Evolutionary conservation across 2,329 filamentous ascomycete genomes (phyloP).

Genomic region (Cytospora schulzeri): DNA sequence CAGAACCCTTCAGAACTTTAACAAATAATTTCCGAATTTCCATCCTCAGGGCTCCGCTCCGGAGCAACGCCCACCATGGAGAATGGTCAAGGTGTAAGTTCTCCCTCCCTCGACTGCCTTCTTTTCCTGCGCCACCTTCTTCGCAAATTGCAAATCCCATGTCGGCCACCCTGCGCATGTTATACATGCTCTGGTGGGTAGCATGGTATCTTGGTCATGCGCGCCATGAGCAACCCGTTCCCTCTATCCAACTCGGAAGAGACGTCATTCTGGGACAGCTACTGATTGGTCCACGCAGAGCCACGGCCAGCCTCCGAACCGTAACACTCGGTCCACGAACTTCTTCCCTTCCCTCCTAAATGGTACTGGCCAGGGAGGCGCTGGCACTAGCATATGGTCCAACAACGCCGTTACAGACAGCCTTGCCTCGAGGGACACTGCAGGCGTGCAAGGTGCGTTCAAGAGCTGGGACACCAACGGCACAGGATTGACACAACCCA

Average conservation of each 20-base stretch:
- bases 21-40: constrained; percentile 12
- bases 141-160: background rate
- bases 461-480: background rate
- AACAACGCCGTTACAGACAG: constrained; percentile 12
- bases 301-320: constrained; percentile 23
- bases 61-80: constrained; percentile 27
- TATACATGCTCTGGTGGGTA: background rate
- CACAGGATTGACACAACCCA: constrained; percentile 14
- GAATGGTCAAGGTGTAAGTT: constrained; percentile 23
- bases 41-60: constrained; percentile 21
- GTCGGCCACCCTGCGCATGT: background rate
- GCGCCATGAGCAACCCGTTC: background rate
- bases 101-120: constrained; percentile 7
- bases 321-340: constrained; percentile 18
- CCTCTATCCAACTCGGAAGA: background rate
- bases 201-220: background rate
- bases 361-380: constrained; percentile 11
- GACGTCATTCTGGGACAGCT: background rate
- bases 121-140: background rate
- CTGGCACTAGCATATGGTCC: constrained; percentile 23
- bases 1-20: constrained; percentile 2
- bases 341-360: constrained; percentile 15
- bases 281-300: constrained; percentile 21
- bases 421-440: constrained; percentile 20
- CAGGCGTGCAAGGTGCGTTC: constrained; percentile 21